Evolutionary conservation across 2,329 filamentous ascomycete genomes (phyloP).

Genomic region (Nemania bipapillata): DNA sequence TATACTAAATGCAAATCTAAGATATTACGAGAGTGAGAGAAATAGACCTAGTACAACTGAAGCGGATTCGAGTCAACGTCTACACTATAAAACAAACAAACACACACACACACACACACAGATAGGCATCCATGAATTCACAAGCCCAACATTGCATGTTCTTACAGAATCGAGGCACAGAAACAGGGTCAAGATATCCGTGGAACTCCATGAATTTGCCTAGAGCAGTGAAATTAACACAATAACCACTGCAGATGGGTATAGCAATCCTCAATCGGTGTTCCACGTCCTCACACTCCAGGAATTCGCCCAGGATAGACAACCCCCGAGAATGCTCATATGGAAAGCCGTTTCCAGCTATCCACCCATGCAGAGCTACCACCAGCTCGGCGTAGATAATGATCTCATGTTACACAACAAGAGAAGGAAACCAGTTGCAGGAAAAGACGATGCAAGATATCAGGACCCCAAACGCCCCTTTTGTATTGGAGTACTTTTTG

Average conservation of each 20-base stretch:
- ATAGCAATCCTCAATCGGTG: slow-evolving; percentile 72
- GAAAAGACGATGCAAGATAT: slow-evolving; percentile 77
- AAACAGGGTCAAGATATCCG: slow-evolving; percentile 36
- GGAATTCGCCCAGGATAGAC: slow-evolving; percentile 43
- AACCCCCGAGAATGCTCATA: slow-evolving; percentile 61
- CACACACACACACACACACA: not conserved
- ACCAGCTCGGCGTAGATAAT: slow-evolving; percentile 58
- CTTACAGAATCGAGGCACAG: slow-evolving; percentile 10
- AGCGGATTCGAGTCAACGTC: not conserved
- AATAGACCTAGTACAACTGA: not conserved
- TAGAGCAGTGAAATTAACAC: slow-evolving; percentile 63
- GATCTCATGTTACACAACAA: slow-evolving; percentile 46
- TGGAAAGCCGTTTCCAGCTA: slow-evolving; percentile 69
- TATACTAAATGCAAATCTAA: not conserved
- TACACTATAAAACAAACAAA: not conserved
- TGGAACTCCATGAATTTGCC: slow-evolving; percentile 71
- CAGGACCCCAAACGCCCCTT: slow-evolving; percentile 80
- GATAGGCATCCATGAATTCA: not conserved
- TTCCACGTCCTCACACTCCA: slow-evolving; percentile 70
- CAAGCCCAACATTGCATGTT: not conserved
- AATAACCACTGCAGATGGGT: slow-evolving; percentile 63
- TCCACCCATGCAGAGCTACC: slow-evolving; percentile 64
- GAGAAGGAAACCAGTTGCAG: slow-evolving; percentile 60
- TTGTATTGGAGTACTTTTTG: slow-evolving; percentile 65
- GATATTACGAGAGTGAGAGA: not conserved